Base-by-base conservation (phyloP, 805 yeast species). In the Candida broadrunensis region DNA sequence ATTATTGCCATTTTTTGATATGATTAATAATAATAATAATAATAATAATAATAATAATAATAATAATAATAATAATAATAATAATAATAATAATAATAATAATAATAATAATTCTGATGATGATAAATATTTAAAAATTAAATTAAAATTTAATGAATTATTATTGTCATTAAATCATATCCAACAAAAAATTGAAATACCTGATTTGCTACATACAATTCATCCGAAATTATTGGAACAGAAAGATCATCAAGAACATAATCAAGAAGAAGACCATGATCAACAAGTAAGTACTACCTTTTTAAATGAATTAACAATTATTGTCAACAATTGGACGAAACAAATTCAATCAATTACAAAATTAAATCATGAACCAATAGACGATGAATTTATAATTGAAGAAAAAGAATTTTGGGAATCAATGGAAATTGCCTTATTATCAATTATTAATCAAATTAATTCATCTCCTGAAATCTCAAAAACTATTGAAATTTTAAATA, bases 331-430 rank as follows among this genome's bases (percentile, higher is more conserved):
- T 2, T 90, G 97, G 97, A 78, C 83, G 14, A 77, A 71, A 45
- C 75, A 77, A 25, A 75, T 83, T 12, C 83, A 81, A 45, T 58
- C 70, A 1, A 65, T 88, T 5, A 77, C 88, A 0, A 65, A 66
- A 18, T 51, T 82, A 18, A 58, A 73, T 11, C 75, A 80, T 33
- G 75, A 75, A 20, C 78, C 85, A 0, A 44, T 61, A 0, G 80
- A 75, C 20, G 88, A 86, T 2, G 62, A 78, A 0, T 64, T 80
- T 0, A 49, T 69, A 3, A 49, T 61, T 1, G 88, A 84, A 31
- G 97, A 90, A 52, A 69, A 85, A 3, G 77, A 73, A 35, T 89
- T 85, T 49, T 90, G 97, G 97, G 63, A 68, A 7, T 76, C 88
- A 0, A 70, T 86, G 67, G 91, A 86, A 50, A 54, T 61, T 2